Percentiles rank a stretch among this genome's conserved stretches.
Evolutionary conservation across 768 basidiomycete species (phyloP).

Genomic region (Neoboletus brunneissimus): DNA sequence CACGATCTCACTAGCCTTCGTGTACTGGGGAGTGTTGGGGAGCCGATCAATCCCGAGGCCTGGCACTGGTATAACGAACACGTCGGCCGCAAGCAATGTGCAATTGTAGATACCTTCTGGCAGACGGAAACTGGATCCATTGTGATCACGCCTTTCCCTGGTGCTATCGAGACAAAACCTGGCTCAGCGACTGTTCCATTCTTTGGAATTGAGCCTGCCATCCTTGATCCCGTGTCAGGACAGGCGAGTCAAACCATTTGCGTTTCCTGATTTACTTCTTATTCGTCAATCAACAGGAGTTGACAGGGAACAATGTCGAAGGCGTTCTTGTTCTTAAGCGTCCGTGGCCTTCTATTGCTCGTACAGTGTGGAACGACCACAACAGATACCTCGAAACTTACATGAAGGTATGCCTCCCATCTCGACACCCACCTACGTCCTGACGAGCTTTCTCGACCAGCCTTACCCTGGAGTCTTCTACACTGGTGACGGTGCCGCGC

Average conservation of each 20-base stretch:
- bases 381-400: conserved; percentile 78
- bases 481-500: conserved; percentile 96
- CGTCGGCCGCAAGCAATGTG: conserved; percentile 84
- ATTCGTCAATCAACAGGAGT: conserved; percentile 38
- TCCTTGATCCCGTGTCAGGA: conserved; percentile 84
- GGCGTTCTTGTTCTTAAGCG: conserved; percentile 83
- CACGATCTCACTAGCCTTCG: conserved; percentile 82
- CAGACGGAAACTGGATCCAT: conserved; percentile 99
- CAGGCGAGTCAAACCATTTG: conserved; percentile 37
- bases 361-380: conserved; percentile 91
- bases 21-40: conserved; percentile 90
- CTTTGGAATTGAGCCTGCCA: conserved; percentile 88
- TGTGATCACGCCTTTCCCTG: conserved; percentile 92
- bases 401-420: conserved; percentile 45
- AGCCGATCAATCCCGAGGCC: conserved; percentile 98
- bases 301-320: conserved; percentile 81
- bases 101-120: conserved; percentile 95
- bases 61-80: conserved; percentile 99
- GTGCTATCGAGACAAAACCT: conserved; percentile 93
- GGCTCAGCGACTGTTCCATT: conserved; percentile 97
- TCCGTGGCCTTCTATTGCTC: conserved; percentile 95
- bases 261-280: not conserved
- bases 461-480: conserved; percentile 91
- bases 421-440: conserved; percentile 39
- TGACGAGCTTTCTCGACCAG: conserved; percentile 28